Evolutionary conservation across 2,329 filamentous ascomycete species (phyloP), one percentile per base, ranked within the genome.

Genomic region (Cercospora nicotianae): DNA sequence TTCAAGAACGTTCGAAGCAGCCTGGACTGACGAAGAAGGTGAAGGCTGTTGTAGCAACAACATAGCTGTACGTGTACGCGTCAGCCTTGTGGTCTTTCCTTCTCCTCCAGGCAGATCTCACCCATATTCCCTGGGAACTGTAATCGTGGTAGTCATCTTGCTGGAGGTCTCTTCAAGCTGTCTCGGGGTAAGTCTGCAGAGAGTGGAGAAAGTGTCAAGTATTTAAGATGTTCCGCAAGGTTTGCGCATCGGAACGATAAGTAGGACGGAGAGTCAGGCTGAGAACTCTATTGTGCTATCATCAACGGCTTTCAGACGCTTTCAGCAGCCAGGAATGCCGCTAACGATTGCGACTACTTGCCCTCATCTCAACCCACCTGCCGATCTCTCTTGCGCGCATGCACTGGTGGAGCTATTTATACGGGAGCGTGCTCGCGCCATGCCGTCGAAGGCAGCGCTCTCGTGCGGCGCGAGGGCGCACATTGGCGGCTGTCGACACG

Each of bases 1-100:
- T 36, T 13, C 16, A 3, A n/a, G 31, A 30, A n/a, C n/a, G 26
- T 5, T 18, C 3, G 13, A 23, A 12, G 28, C 28, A 10, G 48
- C 13, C n/a, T 16, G 26, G 18, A 65, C 72, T 26, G 65, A 76
- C 75, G 74, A 88, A 74, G 75, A 87, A 86, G 68, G 83, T 85
- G 66, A 83, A 82, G 69, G 86, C 81, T 39, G 84, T 82, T 71
- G 86, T 79, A 73, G 81, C 79, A 74, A 88, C 80, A 77, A 87
- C 85, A 76, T 84, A 84, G 78, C 87, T 89, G 69, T 42, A 42
- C 16, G 36, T 28, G 58, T 42, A 31, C 36, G 57, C 60, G 58
- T 70, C 59, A 67, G 61, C 55, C 33, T 53, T 5, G 16, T 13
- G 20, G 16, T 57, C 6, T 59, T 39, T 36, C 58, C 28, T 57